Evolutionary conservation across 257 asterid genomes (phyloP).

Genomic region (Coffea canephora): DNA sequence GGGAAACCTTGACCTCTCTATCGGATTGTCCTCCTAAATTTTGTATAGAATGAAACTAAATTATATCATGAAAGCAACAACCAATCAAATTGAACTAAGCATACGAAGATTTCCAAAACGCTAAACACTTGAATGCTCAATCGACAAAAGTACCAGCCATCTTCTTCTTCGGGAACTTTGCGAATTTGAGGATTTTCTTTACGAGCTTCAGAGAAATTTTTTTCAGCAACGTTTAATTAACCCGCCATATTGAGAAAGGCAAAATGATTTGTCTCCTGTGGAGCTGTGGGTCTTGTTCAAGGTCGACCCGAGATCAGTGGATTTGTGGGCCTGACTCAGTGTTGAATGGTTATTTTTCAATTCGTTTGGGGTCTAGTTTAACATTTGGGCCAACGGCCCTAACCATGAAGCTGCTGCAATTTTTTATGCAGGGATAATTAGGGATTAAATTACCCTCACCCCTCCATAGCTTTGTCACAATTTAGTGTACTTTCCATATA

Average conservation of each 20-base stretch:
- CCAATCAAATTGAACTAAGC: neutral
- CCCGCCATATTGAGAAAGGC: neutral
- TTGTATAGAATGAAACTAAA: neutral
- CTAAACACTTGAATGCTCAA: neutral
- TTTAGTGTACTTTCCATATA: neutral
- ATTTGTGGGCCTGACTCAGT: neutral
- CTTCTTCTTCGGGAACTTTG: neutral
- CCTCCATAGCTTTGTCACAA: neutral
- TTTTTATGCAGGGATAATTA: neutral
- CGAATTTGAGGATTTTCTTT: neutral
- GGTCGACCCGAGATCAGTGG: neutral
- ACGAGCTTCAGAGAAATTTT: neutral
- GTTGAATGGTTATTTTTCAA: neutral
- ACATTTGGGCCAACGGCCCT: neutral
- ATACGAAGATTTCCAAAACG: neutral
- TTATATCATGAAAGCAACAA: neutral
- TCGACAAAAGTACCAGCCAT: neutral
- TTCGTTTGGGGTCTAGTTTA: neutral
- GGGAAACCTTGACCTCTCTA: slow-evolving; percentile 74
- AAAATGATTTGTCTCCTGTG: neutral
- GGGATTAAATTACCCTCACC: neutral
- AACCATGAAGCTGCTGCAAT: too few species aligned
- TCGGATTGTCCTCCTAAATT: slow-evolving; percentile 64
- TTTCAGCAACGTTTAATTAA: neutral
- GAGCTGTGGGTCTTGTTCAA: neutral